Base-by-base conservation (phyloP, 148 eudicot genomes). In the Talinum fruticosum region DNA sequence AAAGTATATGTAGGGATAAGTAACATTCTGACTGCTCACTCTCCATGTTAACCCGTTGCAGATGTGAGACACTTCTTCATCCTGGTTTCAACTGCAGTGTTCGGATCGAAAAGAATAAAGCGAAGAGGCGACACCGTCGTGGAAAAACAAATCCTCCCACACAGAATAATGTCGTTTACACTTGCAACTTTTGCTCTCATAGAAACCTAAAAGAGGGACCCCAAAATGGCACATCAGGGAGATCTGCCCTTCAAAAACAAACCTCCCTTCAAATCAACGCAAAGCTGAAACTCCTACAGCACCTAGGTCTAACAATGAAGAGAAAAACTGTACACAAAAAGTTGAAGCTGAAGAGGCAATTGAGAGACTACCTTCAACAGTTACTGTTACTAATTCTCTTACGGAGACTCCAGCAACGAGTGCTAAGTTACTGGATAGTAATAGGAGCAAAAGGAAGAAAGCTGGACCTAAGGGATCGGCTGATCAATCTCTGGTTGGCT, bases 31-130 rank as follows among this genome's bases (percentile, higher is more conserved):
- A 69, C 15, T 8, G 4, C 5, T 35, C 10, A 8, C 26, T 10
- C 19, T 23, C 15, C 21, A 29, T 72, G 32, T 28, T 74, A 34
- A 34, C 36, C 30, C 66, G 81, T 53, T 75, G 71, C 86, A 92
- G 99, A 65, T 95, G 99, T 37, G 99, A 93, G 79, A 84, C 97
- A 28, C 81, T 95, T 72, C 92, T 95, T 73, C 90, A 89, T 61
- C 97, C 97, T 23, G 94, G 97, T 77, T 16, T 79, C 66, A 95
- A 96, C 82, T 96, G 99, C 79, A 87, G 89, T 6, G 78, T 91
- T 36, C 87, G 94, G 54, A 88, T 95, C 76, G 97, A 91, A 79
- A 91, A 87, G 79, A 93, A 84, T 67, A 79, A 57, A 80, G 76
- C 74, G 66, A 95, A 83, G 83, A 68, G 41, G 54, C 77, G 73